A percentile compares a stretch with the other conserved stretches of the same genome.
Evolutionary conservation across 352 stramenopile species (phyloP).

Genomic region (Phytopythium sindhum): DNA sequence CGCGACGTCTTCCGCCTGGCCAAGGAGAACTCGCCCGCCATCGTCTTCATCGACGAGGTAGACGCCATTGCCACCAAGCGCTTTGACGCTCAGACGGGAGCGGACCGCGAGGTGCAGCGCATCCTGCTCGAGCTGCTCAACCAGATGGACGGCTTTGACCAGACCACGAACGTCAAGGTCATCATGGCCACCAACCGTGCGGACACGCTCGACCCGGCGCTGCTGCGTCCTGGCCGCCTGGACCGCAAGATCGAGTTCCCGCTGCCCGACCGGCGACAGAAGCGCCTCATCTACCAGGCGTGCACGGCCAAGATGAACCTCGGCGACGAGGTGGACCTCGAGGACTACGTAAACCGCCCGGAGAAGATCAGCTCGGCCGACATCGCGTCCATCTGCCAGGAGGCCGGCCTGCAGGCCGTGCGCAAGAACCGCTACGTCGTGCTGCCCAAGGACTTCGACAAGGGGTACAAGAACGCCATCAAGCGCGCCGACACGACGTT

Average conservation of each 20-base stretch:
- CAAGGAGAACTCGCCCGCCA: constrained; percentile 98
- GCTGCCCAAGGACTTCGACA: constrained; percentile 99
- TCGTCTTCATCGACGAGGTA: constrained; percentile 99
- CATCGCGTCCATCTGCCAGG: constrained; percentile 98
- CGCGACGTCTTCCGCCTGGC: constrained; percentile 99
- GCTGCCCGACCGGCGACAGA: constrained; percentile 97
- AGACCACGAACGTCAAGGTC: constrained; percentile 99
- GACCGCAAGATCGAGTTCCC: constrained; percentile 99
- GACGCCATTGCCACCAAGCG: constrained; percentile 99
- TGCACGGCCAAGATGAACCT: constrained; percentile 99
- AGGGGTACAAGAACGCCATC: constrained; percentile 99
- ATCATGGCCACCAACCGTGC: constrained; percentile 99
- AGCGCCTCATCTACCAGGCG: constrained; percentile 99
- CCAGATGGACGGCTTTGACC: constrained; percentile 99
- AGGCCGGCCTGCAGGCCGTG: constrained; percentile 98
- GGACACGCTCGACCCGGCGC: constrained; percentile 98
- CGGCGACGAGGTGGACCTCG: constrained; percentile 98
- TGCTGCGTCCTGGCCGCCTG: constrained; percentile 96
- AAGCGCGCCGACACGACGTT: constrained; percentile 99
- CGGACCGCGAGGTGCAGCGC: constrained; percentile 96
- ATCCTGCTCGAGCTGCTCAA: constrained; percentile 99
- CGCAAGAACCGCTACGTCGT: constrained; percentile 99
- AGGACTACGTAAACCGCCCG: constrained; percentile 99
- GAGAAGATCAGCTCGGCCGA: constrained; percentile 99
- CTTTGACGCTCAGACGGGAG: constrained; percentile 98